Conservation (phyloP, 1,284 basidiomycete species). For the Naganishia albida region DNA sequence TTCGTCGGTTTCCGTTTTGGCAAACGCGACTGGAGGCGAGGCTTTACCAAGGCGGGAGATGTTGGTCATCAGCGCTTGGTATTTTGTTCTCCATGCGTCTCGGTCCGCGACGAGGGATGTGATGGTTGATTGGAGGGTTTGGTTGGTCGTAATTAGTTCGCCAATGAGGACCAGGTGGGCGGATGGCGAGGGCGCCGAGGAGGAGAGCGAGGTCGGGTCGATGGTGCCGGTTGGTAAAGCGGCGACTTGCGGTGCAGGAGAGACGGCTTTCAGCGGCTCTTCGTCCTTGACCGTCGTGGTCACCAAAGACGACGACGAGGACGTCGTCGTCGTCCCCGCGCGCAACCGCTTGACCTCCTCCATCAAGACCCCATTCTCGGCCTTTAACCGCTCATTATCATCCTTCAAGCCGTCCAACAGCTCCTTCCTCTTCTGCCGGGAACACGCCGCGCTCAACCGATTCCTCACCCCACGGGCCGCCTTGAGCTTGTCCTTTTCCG, state of each 20-base stretch:
- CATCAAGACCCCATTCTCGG: conserved; percentile 15
- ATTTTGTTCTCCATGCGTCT: conserved; percentile 16
- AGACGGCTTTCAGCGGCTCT: neutral
- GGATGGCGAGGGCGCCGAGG: conserved; percentile 4
- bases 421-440: conserved; percentile 24
- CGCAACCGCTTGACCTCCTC: conserved; percentile 6
- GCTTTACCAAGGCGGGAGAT: conserved; percentile 11
- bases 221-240: conserved; percentile 11
- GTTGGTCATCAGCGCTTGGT: conserved; percentile 13
- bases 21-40: neutral
- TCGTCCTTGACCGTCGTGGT: neutral
- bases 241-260: neutral
- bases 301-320: neutral
- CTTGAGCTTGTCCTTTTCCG: conserved; percentile 28
- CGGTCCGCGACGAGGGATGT: conserved; percentile 20
- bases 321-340: neutral
- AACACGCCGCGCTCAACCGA: conserved; percentile 28
- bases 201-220: conserved; percentile 13
- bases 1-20: neutral
- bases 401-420: conserved; percentile 23
- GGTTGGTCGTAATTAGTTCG: conserved; percentile 15
- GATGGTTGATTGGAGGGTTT: conserved; percentile 16
- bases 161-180: conserved; percentile 18
- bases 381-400: conserved; percentile 18
- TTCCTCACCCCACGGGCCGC: conserved; percentile 22